Conservation (phyloP, 1,284 basidiomycete genomes). For the Ustilago sp. region DNA sequence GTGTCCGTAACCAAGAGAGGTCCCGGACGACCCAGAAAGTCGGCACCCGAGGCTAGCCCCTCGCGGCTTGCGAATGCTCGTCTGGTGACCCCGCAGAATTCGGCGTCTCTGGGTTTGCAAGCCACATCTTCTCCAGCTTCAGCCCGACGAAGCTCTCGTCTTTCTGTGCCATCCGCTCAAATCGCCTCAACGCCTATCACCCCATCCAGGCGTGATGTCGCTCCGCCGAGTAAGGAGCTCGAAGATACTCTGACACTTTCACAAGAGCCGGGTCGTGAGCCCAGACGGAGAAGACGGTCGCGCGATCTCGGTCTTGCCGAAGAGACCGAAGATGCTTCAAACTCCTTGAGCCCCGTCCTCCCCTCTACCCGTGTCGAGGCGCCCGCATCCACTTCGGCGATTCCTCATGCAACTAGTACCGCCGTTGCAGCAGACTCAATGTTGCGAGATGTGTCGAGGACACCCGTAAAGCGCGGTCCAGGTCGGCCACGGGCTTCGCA, state of each 20-base stretch:
- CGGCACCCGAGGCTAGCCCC: conserved; percentile 5
- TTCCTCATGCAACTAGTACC: neutral
- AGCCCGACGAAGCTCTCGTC: conserved; percentile 28
- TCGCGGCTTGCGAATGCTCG: neutral
- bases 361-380: neutral
- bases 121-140: conserved; percentile 5
- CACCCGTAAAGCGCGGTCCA: conserved; percentile 28
- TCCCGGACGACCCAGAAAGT: conserved; percentile 24
- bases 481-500: conserved; percentile 18
- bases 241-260: neutral
- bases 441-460: neutral
- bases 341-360: neutral
- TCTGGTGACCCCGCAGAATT: neutral
- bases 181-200: neutral
- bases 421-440: neutral
- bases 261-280: conserved; percentile 4
- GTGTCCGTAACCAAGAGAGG: conserved; percentile 12
- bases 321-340: neutral
- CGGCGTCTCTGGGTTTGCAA: neutral
- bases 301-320: neutral
- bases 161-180: conserved; percentile 17
- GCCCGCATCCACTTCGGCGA: neutral
- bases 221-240: neutral
- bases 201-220: neutral
- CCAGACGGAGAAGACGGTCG: conserved; percentile 12